Conservation (phyloP, 2,329 filamentous ascomycete genomes). For the Alternaria arbusti region DNA sequence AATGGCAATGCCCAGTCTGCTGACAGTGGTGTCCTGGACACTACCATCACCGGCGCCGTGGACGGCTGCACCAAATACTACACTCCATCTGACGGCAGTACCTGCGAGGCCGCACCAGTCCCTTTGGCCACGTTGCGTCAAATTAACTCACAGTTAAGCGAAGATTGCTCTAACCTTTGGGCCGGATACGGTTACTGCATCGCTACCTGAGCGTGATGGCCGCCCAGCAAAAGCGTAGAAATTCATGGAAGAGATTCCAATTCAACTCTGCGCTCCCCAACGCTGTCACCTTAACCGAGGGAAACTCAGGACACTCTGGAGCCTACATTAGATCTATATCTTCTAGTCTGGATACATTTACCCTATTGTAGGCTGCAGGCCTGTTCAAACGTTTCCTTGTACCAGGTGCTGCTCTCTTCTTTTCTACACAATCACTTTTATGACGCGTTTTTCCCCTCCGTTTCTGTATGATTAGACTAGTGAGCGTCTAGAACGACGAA, state of each 20-base stretch:
- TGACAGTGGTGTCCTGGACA: background rate
- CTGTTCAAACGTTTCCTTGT: background rate
- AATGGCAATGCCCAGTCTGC: background rate
- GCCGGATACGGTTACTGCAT: slow-evolving; percentile 47
- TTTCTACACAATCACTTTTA: background rate
- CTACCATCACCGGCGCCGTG: slow-evolving; percentile 18
- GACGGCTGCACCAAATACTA: slow-evolving; percentile 41
- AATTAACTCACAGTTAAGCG: slow-evolving; percentile 42
- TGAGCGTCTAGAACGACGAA: background rate
- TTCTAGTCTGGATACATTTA: background rate
- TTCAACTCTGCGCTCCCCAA: background rate
- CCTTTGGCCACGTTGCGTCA: slow-evolving; percentile 32
- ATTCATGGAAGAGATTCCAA: background rate
- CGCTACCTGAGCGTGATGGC: background rate
- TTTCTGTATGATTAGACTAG: background rate
- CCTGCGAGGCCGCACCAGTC: slow-evolving; percentile 41
- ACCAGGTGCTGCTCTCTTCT: background rate
- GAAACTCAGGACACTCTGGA: background rate
- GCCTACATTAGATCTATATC: background rate
- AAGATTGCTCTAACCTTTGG: slow-evolving; percentile 47
- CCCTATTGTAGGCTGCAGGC: background rate
- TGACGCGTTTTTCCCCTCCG: background rate
- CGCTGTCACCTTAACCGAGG: background rate
- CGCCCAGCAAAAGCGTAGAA: background rate
- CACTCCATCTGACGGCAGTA: slow-evolving; percentile 38